These are phyloP conservation scores for Saturnispora silvae DNA, from an alignment of 805 yeast genomes.

Conservation along the genomic window DNA sequence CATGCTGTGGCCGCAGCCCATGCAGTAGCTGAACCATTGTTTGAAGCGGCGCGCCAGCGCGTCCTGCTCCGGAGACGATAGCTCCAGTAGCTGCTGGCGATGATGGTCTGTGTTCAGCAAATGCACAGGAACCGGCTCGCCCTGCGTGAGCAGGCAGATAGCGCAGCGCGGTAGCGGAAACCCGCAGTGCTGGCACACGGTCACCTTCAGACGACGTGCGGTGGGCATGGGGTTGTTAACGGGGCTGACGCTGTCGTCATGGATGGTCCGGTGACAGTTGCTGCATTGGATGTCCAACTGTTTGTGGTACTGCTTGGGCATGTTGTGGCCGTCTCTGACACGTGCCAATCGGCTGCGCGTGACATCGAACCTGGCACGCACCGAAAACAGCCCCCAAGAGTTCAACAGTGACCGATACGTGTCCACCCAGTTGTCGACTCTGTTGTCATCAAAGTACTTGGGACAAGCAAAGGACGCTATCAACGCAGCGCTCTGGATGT, in stretches of 20 bases:
- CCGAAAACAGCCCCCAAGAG: slow-evolving; percentile 71
- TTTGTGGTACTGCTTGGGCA: slow-evolving; percentile 45
- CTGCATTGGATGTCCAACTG: slow-evolving; percentile 77
- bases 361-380: slow-evolving; percentile 79
- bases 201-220: slow-evolving; percentile 9
- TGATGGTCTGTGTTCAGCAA: neutral
- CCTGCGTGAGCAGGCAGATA: slow-evolving; percentile 72
- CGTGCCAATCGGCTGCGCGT: slow-evolving; percentile 55
- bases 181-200: slow-evolving; percentile 73
- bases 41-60: slow-evolving; percentile 35
- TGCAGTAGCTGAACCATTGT: slow-evolving; percentile 87
- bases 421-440: slow-evolving; percentile 73
- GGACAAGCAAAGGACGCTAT: slow-evolving; percentile 78
- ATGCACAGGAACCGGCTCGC: slow-evolving; percentile 47
- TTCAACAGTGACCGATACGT: slow-evolving; percentile 59
- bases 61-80: neutral
- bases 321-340: slow-evolving; percentile 36
- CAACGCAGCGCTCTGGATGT: slow-evolving; percentile 84
- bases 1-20: slow-evolving; percentile 86
- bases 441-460: slow-evolving; percentile 58
- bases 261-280: slow-evolving; percentile 68
- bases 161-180: slow-evolving; percentile 85
- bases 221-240: neutral
- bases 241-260: slow-evolving; percentile 13
- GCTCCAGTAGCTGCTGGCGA: no score